A percentile compares a stretch with the other conserved stretches of the same genome.
phyloP scores from a whole-genome alignment of 306 rosid genomes.

The Lathyrus tuberosus region DNA sequence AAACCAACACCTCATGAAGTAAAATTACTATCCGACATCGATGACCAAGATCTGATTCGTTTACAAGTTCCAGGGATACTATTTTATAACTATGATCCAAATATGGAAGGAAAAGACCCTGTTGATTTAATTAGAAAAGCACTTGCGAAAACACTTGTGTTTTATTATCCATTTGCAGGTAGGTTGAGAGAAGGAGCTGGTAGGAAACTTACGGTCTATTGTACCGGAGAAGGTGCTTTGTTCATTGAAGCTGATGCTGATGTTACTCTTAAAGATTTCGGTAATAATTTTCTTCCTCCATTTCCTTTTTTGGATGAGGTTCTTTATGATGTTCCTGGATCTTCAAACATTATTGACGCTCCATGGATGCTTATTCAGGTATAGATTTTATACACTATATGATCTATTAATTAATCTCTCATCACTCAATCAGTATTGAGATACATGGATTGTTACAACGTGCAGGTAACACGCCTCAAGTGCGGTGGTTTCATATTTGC shows the following conservation, averaged over 20 bases:
- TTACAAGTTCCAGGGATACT: not conserved
- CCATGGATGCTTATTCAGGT: slow-evolving; percentile 1
- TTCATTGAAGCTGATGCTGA: slow-evolving; percentile 1
- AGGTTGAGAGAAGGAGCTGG: not conserved
- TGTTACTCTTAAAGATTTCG: not conserved
- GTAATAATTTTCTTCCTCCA: not conserved
- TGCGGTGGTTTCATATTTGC: slow-evolving; percentile 25
- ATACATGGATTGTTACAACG: not conserved
- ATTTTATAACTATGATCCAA: not conserved
- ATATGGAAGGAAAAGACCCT: not conserved
- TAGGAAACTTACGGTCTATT: not conserved
- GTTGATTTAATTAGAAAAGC: not conserved
- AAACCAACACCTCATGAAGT: not conserved
- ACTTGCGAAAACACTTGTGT: not conserved
- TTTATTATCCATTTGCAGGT: slow-evolving; percentile 8
- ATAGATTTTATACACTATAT: not conserved
- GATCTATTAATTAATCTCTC: too few species aligned
- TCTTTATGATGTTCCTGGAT: slow-evolving; percentile 18
- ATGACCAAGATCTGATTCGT: not conserved
- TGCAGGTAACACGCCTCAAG: slow-evolving; percentile 36
- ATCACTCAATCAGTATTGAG: not conserved
- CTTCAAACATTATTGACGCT: not conserved
- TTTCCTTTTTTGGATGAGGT: not conserved
- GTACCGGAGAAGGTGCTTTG: not conserved
- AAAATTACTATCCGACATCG: slow-evolving; percentile 1